These are phyloP conservation scores for Phlebiopsis gigantea DNA, from an alignment of 768 basidiomycete species.

Conservation along the genomic window DNA sequence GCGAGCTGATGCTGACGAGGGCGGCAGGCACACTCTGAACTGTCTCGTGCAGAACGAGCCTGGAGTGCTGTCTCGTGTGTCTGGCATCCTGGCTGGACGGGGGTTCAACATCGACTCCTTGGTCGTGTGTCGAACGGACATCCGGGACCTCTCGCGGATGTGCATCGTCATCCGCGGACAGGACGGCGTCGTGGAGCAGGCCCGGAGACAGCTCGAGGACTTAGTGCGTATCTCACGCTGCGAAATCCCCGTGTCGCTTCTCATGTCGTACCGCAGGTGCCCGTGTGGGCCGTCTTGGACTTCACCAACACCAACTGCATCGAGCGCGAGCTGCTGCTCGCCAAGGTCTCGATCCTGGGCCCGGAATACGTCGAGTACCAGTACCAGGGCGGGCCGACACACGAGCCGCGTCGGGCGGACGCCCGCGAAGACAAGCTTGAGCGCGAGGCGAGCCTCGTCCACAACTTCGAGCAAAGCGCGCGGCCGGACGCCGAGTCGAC, in stretches of 20 bases:
- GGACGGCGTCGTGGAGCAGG: conserved; percentile 97
- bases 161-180: conserved; percentile 95
- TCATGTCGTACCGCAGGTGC: conserved; percentile 55
- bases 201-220: conserved; percentile 92
- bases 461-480: conserved; percentile 67
- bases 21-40: conserved; percentile 83
- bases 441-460: conserved; percentile 67
- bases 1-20: not conserved
- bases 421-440: conserved; percentile 43
- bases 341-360: conserved; percentile 95
- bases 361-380: conserved; percentile 96
- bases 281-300: conserved; percentile 98
- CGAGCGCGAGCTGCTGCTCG: conserved; percentile 88
- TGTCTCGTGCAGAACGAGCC: conserved; percentile 99
- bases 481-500: conserved; percentile 29
- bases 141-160: conserved; percentile 95
- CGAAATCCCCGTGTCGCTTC: too few relatives aligned
- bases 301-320: conserved; percentile 93
- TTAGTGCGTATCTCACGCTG: conserved; percentile 49
- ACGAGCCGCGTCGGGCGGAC: conserved; percentile 52
- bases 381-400: conserved; percentile 77
- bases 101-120: conserved; percentile 99
- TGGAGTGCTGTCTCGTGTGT: conserved; percentile 96
- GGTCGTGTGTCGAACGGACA: conserved; percentile 97
- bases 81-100: conserved; percentile 92